Conservation (phyloP, 805 yeast species). For the Saccharomycopsis amapae region DNA sequence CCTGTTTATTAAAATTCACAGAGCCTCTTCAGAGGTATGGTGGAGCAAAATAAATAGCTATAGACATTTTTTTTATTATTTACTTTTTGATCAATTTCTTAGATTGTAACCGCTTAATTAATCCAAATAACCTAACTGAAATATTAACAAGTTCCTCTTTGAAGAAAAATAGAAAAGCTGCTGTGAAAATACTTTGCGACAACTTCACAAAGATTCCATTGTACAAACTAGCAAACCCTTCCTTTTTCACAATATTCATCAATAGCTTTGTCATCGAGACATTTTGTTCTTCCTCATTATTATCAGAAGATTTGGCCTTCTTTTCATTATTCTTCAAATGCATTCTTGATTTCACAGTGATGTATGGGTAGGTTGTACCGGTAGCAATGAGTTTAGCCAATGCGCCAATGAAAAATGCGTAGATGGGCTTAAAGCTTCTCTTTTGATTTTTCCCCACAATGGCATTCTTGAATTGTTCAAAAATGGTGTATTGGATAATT, state of each 20-base stretch:
- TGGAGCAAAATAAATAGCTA: too few species aligned
- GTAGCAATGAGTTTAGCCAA: constrained; percentile 88
- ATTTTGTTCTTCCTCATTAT: constrained; percentile 24
- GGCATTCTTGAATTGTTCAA: constrained; percentile 73
- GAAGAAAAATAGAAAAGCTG: constrained; percentile 85
- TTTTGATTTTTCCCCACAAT: constrained; percentile 37
- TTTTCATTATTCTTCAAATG: constrained; percentile 43
- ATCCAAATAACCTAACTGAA: constrained; percentile 46
- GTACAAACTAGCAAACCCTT: constrained; percentile 73
- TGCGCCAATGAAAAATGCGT: constrained; percentile 85
- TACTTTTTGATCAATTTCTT: not conserved
- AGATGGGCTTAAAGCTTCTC: constrained; percentile 47
- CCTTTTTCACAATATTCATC: constrained; percentile 52
- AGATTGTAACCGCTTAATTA: constrained; percentile 27
- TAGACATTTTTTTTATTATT: too few species aligned
- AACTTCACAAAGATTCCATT: constrained; percentile 76
- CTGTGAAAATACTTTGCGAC: constrained; percentile 76
- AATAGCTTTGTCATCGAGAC: constrained; percentile 42
- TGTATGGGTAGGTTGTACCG: constrained; percentile 80
- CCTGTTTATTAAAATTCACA: too few species aligned
- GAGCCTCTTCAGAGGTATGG: too few species aligned
- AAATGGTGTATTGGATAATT: constrained; percentile 83
- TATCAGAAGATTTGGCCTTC: too few species aligned
- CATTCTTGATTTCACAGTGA: constrained; percentile 84
- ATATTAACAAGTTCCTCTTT: constrained; percentile 74